A percentile compares a stretch with the other conserved stretches of the same genome.
Conservation (phyloP, 1,139 yeast genomes). For the Taiozyma sp. region DNA sequence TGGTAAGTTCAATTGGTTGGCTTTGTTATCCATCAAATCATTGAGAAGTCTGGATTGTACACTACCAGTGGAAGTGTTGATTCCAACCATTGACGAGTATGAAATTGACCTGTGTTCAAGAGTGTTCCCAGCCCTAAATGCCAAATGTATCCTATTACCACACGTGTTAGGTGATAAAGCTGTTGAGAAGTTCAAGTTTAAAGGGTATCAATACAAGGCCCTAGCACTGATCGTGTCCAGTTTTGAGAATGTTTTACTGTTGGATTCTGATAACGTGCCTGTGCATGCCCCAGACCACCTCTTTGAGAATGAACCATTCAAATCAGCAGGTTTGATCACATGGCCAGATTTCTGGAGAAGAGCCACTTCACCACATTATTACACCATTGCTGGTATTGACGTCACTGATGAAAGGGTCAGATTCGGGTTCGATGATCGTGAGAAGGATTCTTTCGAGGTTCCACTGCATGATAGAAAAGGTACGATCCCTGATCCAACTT, state of each 20-base stretch:
- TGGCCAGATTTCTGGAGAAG: conserved; percentile 89
- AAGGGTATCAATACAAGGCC: conserved; percentile 77
- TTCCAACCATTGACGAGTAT: conserved; percentile 65
- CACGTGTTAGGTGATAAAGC: conserved; percentile 47
- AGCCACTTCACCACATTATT: conserved; percentile 62
- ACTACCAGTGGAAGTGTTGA: conserved; percentile 72
- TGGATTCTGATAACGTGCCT: conserved; percentile 77
- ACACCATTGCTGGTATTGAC: conserved; percentile 53
- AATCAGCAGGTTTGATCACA: conserved; percentile 51
- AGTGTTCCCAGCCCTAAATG: conserved; percentile 61
- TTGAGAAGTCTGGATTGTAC: conserved; percentile 57
- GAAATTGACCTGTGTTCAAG: conserved; percentile 62
- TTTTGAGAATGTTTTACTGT: conserved; percentile 67
- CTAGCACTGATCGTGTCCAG: conserved; percentile 69
- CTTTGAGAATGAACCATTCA: conserved; percentile 50
- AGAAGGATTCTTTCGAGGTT: conserved; percentile 26
- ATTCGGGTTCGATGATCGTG: conserved; percentile 29
- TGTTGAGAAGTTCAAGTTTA: conserved; percentile 41
- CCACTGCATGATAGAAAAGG: conserved; percentile 67
- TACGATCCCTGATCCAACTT: conserved; percentile 73
- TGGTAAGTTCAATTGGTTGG: conserved; percentile 69
- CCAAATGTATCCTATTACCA: conserved; percentile 61
- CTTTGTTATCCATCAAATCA: conserved; percentile 59
- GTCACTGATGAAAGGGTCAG: conserved; percentile 37
- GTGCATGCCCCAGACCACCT: conserved; percentile 49